These are phyloP conservation scores for Avicennia marina DNA, from an alignment of 257 asterid genomes.

Conservation along the genomic window DNA sequence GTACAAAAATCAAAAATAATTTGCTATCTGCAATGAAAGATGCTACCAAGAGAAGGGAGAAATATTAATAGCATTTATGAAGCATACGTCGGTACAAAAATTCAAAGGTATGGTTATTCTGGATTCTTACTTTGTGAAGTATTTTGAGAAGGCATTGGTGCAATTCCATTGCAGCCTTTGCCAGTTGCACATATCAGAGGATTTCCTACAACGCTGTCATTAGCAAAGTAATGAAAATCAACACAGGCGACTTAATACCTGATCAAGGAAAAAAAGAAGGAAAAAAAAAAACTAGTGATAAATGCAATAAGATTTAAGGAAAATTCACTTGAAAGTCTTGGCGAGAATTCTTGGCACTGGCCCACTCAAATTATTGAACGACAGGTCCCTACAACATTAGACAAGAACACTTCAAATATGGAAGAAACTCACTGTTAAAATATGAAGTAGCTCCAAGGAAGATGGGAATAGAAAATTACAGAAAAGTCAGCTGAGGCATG, in stretches of 20 bases:
- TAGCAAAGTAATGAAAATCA: background rate
- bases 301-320: background rate
- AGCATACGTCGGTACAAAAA: too few relatives aligned
- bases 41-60: too few relatives aligned
- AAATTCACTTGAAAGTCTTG: slow-evolving; percentile 65
- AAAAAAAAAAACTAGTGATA: background rate
- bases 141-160: slow-evolving; percentile 56
- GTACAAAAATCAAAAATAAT: background rate
- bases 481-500: slow-evolving; percentile 70
- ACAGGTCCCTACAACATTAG: slow-evolving; percentile 59
- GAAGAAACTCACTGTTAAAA: slow-evolving; percentile 1
- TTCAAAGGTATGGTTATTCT: too few relatives aligned
- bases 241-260: background rate
- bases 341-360: slow-evolving; percentile 43
- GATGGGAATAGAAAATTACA: slow-evolving; percentile 47
- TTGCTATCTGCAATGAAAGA: background rate
- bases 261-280: background rate
- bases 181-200: slow-evolving; percentile 87
- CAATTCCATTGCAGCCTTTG: slow-evolving; percentile 76
- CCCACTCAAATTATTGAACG: slow-evolving; percentile 59
- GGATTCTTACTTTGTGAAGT: slow-evolving; percentile 60
- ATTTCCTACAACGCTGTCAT: slow-evolving; percentile 73
- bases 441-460: background rate
- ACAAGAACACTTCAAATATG: background rate
- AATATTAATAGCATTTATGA: too few relatives aligned